Evolutionary conservation across 2,329 filamentous ascomycete genomes (phyloP), one percentile per base, ranked within the genome.

Genomic region (Ceratocystis alfenasii): DNA sequence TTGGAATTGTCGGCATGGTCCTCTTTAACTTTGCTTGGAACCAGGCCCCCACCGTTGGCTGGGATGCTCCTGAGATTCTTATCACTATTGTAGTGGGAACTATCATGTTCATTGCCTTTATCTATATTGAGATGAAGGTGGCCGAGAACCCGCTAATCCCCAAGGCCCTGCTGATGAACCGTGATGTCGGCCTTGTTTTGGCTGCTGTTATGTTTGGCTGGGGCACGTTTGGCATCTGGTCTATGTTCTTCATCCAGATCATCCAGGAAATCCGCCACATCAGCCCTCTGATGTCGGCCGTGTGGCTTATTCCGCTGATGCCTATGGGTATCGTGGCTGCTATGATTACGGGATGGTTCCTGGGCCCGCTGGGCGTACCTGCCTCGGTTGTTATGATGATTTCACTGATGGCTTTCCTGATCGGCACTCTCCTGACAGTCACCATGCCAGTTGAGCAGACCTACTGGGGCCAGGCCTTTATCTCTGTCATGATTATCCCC

Each of bases 1-100:
- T 74, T 0, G 84, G 85, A 1, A 77, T 87, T 20, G 75, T 76
- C 0, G 80, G 79, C 0, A 74, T 88, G 28, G 76, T 86, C 0
- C 75, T 88, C 20, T 78, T 88, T 74, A 87, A 87, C 71, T 83
- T 88, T 69, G 82, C 84, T 0, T 87, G 83, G 83, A 87, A 86
- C 67, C 84, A 88, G 71, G 84, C 82, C 0, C 79, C 83, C 0
- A 76, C 82, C 0, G 80, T 78, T 1, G 83, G 83, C 1, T 88
- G 85, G 85, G 69, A 74, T 1, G 75, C 77, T 5, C 75, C 82
- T 0, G 83, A 83, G 65, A 76, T 85, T n/a, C 80, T 82, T 67
- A 74, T 81, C 0, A 74, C 81, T 0, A 75, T 89, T 0, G 79
- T 87, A 46, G 68, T 86, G 2, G 84, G 85, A 0, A 66, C 83